Conservation (phyloP, 495 filamentous ascomycete species). For the Articulospora tetracladia region DNA sequence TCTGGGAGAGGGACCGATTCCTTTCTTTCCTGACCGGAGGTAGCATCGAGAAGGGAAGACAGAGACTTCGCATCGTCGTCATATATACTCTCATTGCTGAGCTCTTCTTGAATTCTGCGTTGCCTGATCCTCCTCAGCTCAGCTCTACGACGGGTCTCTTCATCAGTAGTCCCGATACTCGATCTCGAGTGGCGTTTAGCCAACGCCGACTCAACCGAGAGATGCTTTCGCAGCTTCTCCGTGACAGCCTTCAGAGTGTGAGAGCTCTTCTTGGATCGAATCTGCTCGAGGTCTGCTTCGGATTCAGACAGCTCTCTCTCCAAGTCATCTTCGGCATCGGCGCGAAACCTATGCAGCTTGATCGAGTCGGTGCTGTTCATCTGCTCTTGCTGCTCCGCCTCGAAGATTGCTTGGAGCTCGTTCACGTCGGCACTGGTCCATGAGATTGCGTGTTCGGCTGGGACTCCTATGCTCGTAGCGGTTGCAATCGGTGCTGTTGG, state of each 20-base stretch:
- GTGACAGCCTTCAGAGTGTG: constrained; percentile 19
- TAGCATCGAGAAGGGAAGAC: neutral
- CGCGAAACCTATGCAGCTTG: neutral
- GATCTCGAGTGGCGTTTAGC: constrained; percentile 34
- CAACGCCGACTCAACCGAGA: constrained; percentile 39
- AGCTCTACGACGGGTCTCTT: constrained; percentile 44
- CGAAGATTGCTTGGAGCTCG: constrained; percentile 20
- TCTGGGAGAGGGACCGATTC: neutral
- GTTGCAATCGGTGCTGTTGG: neutral
- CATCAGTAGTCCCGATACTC: constrained; percentile 40
- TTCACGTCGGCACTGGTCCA: constrained; percentile 8
- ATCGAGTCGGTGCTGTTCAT: neutral
- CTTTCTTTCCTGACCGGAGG: neutral
- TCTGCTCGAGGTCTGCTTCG: constrained; percentile 1
- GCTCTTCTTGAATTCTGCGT: constrained; percentile 48
- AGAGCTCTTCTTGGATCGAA: constrained; percentile 11
- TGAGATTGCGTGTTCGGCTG: constrained; percentile 9
- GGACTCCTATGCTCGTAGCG: neutral
- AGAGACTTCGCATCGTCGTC: constrained; percentile 28
- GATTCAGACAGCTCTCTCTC: constrained; percentile 15
- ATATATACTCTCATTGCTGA: constrained; percentile 31
- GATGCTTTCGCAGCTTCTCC: constrained; percentile 37
- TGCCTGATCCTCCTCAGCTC: constrained; percentile 47
- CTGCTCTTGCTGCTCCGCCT: neutral
- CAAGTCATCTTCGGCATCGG: neutral